Percentiles rank a stretch among this genome's conserved stretches.
Evolutionary conservation across 2,329 filamentous ascomycete species (phyloP).

Genomic region (Mycosphaerelloides madeirae): DNA sequence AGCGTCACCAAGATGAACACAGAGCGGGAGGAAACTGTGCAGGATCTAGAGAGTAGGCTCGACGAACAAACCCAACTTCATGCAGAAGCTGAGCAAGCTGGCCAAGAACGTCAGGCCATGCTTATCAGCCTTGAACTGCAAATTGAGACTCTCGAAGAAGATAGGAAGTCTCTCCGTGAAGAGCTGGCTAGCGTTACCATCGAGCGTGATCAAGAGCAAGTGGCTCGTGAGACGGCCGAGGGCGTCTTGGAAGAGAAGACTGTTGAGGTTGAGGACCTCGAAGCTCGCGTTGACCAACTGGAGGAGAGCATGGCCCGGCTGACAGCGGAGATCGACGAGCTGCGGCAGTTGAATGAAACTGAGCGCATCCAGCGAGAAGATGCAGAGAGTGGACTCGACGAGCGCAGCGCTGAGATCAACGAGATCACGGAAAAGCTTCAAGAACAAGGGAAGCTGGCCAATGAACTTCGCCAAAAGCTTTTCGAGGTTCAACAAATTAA

Average conservation of each 20-base stretch:
- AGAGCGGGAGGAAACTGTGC: conserved; percentile 35
- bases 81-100: conserved; percentile 36
- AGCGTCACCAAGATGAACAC: conserved; percentile 37
- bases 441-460: conserved; percentile 42
- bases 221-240: conserved; percentile 33
- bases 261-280: conserved; percentile 35
- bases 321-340: conserved; percentile 33
- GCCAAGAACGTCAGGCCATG: conserved; percentile 34
- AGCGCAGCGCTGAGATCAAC: conserved; percentile 38
- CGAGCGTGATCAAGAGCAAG: conserved; percentile 33
- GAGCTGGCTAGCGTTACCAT: conserved; percentile 33
- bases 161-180: conserved; percentile 32
- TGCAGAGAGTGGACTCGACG: conserved; percentile 41
- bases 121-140: conserved; percentile 39
- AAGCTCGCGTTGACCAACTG: conserved; percentile 32
- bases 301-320: conserved; percentile 30
- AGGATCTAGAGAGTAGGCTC: conserved; percentile 36
- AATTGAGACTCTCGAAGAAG: conserved; percentile 34
- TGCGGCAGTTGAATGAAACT: conserved; percentile 35
- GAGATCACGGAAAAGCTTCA: conserved; percentile 38
- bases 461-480: conserved; percentile 45
- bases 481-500: conserved; percentile 44
- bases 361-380: conserved; percentile 42
- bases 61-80: conserved; percentile 36
- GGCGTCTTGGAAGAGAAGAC: conserved; percentile 36